Evolutionary conservation across 495 filamentous ascomycete species (phyloP).

Genomic region (Daldinia grandis): DNA sequence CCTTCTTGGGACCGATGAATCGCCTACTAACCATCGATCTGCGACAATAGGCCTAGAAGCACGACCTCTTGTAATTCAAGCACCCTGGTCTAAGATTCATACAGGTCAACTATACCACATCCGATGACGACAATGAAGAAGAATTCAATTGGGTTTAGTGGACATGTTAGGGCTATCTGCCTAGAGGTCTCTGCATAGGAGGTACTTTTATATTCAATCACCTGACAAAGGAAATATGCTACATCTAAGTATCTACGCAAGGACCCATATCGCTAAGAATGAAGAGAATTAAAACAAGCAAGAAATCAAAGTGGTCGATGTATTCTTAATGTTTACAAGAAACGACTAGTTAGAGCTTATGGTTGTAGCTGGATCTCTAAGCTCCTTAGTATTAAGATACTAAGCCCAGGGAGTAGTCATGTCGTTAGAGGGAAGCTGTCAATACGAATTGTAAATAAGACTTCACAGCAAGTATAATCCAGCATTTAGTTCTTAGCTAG

Average conservation of each 20-base stretch:
- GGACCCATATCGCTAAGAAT: neutral
- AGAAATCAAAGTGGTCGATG: no score
- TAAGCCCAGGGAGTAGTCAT: constrained; percentile 47
- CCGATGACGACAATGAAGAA: neutral
- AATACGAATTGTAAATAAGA: neutral
- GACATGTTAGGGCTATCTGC: neutral
- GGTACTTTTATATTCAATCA: neutral
- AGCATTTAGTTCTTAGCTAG: neutral
- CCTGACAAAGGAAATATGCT: neutral
- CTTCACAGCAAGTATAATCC: neutral
- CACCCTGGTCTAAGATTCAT: neutral
- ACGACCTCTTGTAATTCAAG: neutral
- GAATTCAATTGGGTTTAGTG: neutral
- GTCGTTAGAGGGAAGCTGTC: neutral
- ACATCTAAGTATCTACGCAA: neutral
- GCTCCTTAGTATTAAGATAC: constrained; percentile 45
- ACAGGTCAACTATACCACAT: neutral
- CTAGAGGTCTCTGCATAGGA: neutral
- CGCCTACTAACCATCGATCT: neutral
- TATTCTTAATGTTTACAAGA: neutral
- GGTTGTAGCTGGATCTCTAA: neutral
- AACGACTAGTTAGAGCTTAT: neutral
- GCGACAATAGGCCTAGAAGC: no score
- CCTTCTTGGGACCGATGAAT: neutral
- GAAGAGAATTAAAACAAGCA: neutral